Evolutionary conservation across 2,329 filamentous ascomycete species (phyloP), one percentile per base, ranked within the genome.

Genomic region (Curvularia lunata): DNA sequence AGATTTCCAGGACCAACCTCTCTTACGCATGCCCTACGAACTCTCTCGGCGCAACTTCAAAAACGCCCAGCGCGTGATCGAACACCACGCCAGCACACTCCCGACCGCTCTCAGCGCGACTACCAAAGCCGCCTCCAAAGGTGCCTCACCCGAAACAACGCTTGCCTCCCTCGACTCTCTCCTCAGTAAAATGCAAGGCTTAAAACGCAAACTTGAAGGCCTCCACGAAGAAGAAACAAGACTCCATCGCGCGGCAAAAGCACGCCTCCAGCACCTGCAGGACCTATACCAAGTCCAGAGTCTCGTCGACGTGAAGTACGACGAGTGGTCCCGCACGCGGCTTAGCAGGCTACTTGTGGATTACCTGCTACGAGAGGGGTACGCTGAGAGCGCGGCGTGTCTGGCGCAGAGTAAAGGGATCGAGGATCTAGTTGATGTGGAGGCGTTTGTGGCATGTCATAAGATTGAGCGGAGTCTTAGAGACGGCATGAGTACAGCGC

Each of bases 31-130:
- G 21, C 95, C 95, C 18, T 90, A 94, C 78, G 95, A 98, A 75
- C 89, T 97, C 56, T 88, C 96, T 21, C 90, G 92, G 54, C 94
- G 95, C 76, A 98, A 96, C 80, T 96, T 98, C 80, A 95, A 96
- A 70, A 87, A 89, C 3, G 90, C 90, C 42, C 91, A 92, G 75
- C 88, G 89, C 71, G 82, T 86, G 63, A 86, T 92, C 75, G 91
- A 94, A 73, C 89, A 88, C 73, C 87, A 91, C 66, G 86, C 85
- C 61, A 82, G 83, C 18, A 82, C 82, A 48, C 79, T 92, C 63
- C 87, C 86, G 69, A 83, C 85, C 21, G 78, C 81, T 30, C 78
- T 88, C 51, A 82, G 82, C 66, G 75, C 82, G 37, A 78, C 82
- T 41, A 80, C 82, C 40, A 89, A 88, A 66, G 84, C 86, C 57